These are phyloP conservation scores for Gossypium mustelinum DNA, from an alignment of 345 rosid species.

Conservation along the genomic window DNA sequence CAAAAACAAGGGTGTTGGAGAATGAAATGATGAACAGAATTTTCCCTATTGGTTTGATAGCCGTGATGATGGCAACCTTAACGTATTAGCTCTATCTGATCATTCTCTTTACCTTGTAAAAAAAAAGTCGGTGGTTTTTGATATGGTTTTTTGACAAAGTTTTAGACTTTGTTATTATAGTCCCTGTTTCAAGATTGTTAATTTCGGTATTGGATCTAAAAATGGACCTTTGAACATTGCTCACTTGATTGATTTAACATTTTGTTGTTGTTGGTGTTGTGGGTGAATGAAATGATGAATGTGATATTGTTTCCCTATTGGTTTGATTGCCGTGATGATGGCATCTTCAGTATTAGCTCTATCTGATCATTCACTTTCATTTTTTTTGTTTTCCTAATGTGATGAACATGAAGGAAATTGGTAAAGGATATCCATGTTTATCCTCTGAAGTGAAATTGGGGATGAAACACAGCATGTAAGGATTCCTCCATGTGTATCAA, in stretches of 20 bases:
- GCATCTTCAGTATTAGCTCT: conserved; percentile 2
- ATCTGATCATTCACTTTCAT: not conserved
- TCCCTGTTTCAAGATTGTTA: not conserved
- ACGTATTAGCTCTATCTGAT: conserved; percentile 19
- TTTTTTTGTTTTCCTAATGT: no score
- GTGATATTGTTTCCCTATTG: conserved; percentile 1
- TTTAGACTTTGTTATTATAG: not conserved
- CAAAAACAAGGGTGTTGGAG: not conserved
- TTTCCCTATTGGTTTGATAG: conserved; percentile 24
- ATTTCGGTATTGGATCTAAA: not conserved
- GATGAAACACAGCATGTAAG: no score
- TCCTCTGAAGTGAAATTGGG: no score
- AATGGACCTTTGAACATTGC: no score
- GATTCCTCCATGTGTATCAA: no score
- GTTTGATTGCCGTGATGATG: not conserved
- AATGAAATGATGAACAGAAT: conserved; percentile 8
- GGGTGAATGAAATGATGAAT: not conserved
- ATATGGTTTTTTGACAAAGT: not conserved
- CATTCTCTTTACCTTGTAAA: conserved; percentile 5
- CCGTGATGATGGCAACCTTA: conserved; percentile 17
- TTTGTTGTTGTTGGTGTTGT: no score
- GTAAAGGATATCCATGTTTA: no score
- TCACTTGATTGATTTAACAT: not conserved
- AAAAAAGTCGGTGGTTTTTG: not conserved
- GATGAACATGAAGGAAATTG: no score